Conservation (phyloP, 2,329 filamentous ascomycete genomes). For the Aspergillus persii region DNA sequence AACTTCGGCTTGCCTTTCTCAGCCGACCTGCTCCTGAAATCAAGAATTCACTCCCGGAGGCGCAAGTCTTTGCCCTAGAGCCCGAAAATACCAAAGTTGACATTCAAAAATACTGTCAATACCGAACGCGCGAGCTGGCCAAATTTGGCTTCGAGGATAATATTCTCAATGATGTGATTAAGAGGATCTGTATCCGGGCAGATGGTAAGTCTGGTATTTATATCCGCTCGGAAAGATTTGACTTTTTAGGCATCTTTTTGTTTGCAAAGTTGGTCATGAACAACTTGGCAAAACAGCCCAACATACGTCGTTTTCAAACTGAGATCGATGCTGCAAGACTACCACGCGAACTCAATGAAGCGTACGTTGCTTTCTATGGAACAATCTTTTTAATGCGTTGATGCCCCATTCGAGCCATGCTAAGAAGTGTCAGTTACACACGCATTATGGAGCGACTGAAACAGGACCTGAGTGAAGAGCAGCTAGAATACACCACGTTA, state of each 20-base stretch:
- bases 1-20: conserved; percentile 2
- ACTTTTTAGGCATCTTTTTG: conserved; percentile 8
- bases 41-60: conserved; percentile 2
- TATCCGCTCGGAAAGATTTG: too few relatives aligned
- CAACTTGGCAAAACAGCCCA: conserved; percentile 6
- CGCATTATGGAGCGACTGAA: conserved; percentile 10
- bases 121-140: not conserved
- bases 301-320: not conserved
- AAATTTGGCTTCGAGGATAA: conserved; percentile 1
- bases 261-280: conserved; percentile 9
- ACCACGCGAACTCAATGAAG: not conserved
- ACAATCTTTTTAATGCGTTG: too few relatives aligned
- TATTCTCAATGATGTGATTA: not conserved
- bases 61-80: not conserved
- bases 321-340: conserved; percentile 2
- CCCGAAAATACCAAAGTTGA: conserved; percentile 4
- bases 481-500: conserved; percentile 3
- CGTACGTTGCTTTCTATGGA: not conserved
- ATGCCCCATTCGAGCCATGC: too few relatives aligned
- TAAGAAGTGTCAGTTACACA: not conserved
- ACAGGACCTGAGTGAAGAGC: not conserved
- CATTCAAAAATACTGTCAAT: conserved; percentile 7
- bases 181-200: conserved; percentile 3
- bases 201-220: not conserved
- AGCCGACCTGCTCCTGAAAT: conserved; percentile 4